These are phyloP conservation scores for Cotoneaster glaucophyllus DNA, from an alignment of 306 rosid species.

Conservation along the genomic window DNA sequence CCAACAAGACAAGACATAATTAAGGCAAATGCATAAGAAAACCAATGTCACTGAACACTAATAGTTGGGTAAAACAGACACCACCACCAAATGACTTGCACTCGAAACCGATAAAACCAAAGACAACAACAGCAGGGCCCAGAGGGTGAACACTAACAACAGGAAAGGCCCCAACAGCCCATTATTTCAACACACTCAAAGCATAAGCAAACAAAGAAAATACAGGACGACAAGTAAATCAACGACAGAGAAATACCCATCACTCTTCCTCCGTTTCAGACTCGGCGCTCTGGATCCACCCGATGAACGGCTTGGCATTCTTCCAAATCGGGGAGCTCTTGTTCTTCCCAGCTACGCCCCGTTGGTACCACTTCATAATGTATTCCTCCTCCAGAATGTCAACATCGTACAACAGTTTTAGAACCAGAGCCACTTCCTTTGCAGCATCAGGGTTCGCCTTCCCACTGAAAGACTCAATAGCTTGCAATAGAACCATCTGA, in stretches of 20 bases:
- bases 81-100: not conserved
- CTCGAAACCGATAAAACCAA: not conserved
- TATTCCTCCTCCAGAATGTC: constrained; percentile 42
- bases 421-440: constrained; percentile 48
- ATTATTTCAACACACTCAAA: not conserved
- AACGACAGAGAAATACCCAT: not conserved
- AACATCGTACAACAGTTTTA: constrained; percentile 41
- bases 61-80: not conserved
- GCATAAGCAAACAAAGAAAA: not conserved
- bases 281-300: constrained; percentile 65
- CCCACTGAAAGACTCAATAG: constrained; percentile 32
- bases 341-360: constrained; percentile 30
- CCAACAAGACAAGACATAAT: not conserved
- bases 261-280: constrained; percentile 57
- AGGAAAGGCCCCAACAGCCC: not conserved
- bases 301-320: constrained; percentile 42
- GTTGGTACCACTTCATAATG: constrained; percentile 42
- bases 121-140: not conserved
- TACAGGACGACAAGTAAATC: not conserved
- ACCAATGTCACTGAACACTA: not conserved
- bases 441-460: constrained; percentile 31
- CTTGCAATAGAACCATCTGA: constrained; percentile 32
- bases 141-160: not conserved
- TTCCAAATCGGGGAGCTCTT: constrained; percentile 41
- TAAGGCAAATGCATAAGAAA: not conserved